These are phyloP conservation scores for Trypanosoma caninum DNA, from an alignment of 208 protist species.

Conservation along the genomic window DNA sequence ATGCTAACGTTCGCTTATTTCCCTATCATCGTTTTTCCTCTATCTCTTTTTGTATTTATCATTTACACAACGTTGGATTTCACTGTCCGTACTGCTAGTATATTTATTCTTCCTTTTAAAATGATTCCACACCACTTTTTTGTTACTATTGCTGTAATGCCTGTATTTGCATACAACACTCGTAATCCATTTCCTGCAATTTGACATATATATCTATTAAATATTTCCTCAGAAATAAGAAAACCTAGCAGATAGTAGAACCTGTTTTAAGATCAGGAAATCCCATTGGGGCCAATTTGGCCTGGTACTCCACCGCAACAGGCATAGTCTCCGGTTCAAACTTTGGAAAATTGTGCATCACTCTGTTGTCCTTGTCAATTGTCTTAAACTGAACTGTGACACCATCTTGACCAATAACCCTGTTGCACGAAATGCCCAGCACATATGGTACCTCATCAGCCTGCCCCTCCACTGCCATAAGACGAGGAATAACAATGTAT, in stretches of 20 bases:
- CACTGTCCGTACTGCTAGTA: too few relatives aligned
- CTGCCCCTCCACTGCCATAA: conserved; percentile 35
- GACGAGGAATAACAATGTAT: conserved; percentile 72
- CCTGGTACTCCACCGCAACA: conserved; percentile 67
- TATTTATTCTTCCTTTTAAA: background rate
- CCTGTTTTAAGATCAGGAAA: conserved; percentile 54
- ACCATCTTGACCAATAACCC: conserved; percentile 43
- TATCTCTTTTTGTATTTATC: background rate
- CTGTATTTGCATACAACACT: too few relatives aligned
- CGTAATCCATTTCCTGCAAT: too few relatives aligned
- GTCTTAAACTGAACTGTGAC: conserved; percentile 55
- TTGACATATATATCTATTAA: too few relatives aligned
- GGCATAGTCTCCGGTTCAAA: conserved; percentile 49
- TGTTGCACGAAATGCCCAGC: conserved; percentile 52
- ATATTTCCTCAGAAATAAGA: too few relatives aligned
- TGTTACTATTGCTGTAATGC: background rate
- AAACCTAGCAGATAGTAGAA: conserved; percentile 10
- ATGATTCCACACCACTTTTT: background rate
- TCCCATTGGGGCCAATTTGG: conserved; percentile 37
- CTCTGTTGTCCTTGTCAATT: conserved; percentile 58
- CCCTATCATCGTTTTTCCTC: background rate
- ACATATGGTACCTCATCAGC: conserved; percentile 46
- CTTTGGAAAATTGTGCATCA: conserved; percentile 84
- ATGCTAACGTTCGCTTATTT: background rate
- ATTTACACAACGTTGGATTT: background rate